These are phyloP conservation scores for Ambispora gerdemannii DNA, from an alignment of 192 early-diverging fungal genomes.

Conservation along the genomic window DNA sequence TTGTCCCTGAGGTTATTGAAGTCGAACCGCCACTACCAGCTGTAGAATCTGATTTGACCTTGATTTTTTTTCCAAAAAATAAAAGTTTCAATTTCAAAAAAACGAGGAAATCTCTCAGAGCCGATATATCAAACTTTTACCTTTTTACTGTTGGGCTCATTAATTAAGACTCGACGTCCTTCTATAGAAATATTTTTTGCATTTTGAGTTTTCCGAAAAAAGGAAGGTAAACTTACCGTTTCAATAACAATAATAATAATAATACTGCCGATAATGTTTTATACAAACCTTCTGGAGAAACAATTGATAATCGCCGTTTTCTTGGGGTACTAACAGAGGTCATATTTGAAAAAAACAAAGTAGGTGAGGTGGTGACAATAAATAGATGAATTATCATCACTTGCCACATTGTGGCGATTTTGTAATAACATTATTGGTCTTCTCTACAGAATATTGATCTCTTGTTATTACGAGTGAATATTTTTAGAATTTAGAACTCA, in stretches of 20 bases:
- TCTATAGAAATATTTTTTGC: neutral
- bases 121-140: neutral
- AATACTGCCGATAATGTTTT: neutral
- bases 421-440: too few relatives aligned
- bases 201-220: neutral
- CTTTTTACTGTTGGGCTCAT: constrained; percentile 13
- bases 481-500: too few relatives aligned
- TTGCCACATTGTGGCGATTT: too few relatives aligned
- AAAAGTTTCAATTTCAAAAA: neutral
- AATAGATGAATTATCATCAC: too few relatives aligned
- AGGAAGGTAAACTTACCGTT: neutral
- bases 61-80: neutral
- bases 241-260: neutral
- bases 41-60: neutral
- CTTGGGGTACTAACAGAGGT: too few relatives aligned
- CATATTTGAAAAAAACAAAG: too few relatives aligned
- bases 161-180: constrained; percentile 1
- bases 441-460: too few relatives aligned
- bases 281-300: constrained; percentile 1
- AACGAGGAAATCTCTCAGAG: neutral
- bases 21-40: neutral
- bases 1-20: neutral
- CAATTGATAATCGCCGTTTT: constrained; percentile 6
- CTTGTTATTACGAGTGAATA: too few relatives aligned
- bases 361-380: too few relatives aligned